Evolutionary conservation across 108 stramenopile genomes (phyloP).

Genomic region (Discostella stelligeroides): DNA sequence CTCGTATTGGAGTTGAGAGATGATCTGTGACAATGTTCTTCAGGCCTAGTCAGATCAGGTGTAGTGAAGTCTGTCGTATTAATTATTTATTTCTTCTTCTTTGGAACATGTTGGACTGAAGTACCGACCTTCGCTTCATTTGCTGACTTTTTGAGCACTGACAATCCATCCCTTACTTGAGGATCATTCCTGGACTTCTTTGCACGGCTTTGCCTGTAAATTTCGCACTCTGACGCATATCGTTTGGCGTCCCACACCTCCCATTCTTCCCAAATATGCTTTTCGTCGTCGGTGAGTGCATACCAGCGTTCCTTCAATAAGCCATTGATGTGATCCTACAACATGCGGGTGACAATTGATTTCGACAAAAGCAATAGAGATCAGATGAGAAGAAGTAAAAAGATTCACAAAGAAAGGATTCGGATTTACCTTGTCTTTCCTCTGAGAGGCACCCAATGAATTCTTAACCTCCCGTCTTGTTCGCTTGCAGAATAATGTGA

Average conservation of each 20-base stretch:
- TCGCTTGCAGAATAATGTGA: slow-evolving; percentile 77
- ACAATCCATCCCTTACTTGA: background rate
- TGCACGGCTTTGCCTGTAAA: slow-evolving; percentile 23
- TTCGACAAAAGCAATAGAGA: background rate
- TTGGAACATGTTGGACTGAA: background rate
- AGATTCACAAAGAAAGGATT: background rate
- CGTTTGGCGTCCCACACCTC: slow-evolving; percentile 79
- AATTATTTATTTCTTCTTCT: too few relatives aligned
- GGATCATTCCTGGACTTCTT: slow-evolving; percentile 13
- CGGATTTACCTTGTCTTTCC: slow-evolving; percentile 65
- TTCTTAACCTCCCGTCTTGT: slow-evolving; percentile 74
- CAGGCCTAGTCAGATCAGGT: too few relatives aligned
- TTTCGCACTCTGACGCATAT: slow-evolving; percentile 56
- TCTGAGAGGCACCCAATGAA: slow-evolving; percentile 55
- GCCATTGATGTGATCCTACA: slow-evolving; percentile 62
- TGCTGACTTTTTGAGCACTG: slow-evolving; percentile 26
- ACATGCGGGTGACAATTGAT: background rate
- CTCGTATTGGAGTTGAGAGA: slow-evolving; percentile 88
- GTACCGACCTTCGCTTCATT: slow-evolving; percentile 5
- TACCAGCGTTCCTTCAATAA: slow-evolving; percentile 74
- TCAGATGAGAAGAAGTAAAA: background rate
- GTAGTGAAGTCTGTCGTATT: too few relatives aligned
- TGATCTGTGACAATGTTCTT: slow-evolving; percentile 59
- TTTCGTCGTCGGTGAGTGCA: slow-evolving; percentile 64
- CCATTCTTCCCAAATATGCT: slow-evolving; percentile 72